These are phyloP conservation scores for Fraxinus americana DNA, from an alignment of 257 asterid species.

Conservation along the genomic window DNA sequence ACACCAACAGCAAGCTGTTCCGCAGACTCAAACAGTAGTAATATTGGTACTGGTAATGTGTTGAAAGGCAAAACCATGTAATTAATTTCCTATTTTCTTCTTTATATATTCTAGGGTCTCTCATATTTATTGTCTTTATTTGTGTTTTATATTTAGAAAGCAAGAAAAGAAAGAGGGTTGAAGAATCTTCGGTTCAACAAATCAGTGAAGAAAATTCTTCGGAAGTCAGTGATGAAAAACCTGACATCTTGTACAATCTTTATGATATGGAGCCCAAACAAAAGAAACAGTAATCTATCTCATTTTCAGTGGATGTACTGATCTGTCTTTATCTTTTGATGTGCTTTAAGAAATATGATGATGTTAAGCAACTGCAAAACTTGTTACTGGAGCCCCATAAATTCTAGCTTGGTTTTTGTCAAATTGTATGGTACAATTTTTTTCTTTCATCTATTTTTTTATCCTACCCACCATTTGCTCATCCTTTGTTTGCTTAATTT, in stretches of 20 bases:
- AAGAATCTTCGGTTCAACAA: not conserved
- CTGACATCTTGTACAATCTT: not conserved
- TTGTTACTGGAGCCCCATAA: no score
- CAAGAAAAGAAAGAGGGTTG: not conserved
- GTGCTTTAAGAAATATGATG: not conserved
- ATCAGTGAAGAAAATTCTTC: not conserved
- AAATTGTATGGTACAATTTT: no score
- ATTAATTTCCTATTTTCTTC: no score
- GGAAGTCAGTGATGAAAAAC: not conserved
- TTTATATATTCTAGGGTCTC: not conserved
- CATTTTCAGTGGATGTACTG: not conserved
- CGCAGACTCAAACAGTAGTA: not conserved
- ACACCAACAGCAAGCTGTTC: not conserved
- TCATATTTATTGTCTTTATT: not conserved
- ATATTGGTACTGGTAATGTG: not conserved
- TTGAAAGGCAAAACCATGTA: not conserved
- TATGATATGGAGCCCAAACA: not conserved
- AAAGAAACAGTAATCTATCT: not conserved
- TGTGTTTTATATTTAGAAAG: not conserved
- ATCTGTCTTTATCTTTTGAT: no score
- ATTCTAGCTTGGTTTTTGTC: not conserved
- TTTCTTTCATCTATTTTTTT: no score
- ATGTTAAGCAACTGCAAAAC: no score
- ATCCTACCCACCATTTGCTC: no score
- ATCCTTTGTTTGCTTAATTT: no score